Conservation (phyloP, 169 alveolate genomes). For the Miamiensis avidus region DNA sequence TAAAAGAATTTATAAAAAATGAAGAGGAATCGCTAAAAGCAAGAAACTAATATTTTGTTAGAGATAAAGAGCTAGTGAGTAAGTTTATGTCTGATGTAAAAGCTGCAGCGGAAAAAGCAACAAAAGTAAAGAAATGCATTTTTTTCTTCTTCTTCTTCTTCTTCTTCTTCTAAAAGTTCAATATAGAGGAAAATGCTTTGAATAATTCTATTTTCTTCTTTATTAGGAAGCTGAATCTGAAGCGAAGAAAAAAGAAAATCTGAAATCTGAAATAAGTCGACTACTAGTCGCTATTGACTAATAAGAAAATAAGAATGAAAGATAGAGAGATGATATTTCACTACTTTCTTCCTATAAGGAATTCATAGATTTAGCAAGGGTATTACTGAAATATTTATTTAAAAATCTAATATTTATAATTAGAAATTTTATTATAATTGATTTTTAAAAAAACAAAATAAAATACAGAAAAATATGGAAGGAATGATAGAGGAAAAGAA, state of each 20-base stretch:
- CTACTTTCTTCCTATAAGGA: conserved; percentile 1
- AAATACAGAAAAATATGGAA: background rate
- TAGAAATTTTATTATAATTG: background rate
- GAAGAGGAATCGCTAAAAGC: conserved; percentile 45
- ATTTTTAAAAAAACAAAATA: too few relatives aligned
- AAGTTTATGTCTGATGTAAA: conserved; percentile 33
- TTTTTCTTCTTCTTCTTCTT: background rate
- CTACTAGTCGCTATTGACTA: conserved; percentile 11
- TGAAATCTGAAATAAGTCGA: conserved; percentile 14
- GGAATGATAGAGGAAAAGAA: background rate
- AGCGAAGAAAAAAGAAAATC: conserved; percentile 29
- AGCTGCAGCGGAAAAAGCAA: conserved; percentile 6
- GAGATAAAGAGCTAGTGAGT: conserved; percentile 19
- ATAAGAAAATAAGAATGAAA: conserved; percentile 8
- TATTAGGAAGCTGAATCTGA: conserved; percentile 23
- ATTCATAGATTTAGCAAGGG: conserved; percentile 7
- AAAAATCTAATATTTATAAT: conserved; percentile 3
- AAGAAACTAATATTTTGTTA: conserved; percentile 26
- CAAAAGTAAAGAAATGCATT: background rate
- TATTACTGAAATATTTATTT: background rate
- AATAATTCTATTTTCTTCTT: background rate
- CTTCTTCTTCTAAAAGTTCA: background rate
- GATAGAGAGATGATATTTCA: conserved; percentile 22
- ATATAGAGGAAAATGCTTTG: background rate
- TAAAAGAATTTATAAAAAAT: conserved; percentile 41